Percentiles rank a stretch among this genome's conserved stretches.
Evolutionary conservation across 148 eudicot genomes (phyloP).

Genomic region (Vaccinium macrocarpon): DNA sequence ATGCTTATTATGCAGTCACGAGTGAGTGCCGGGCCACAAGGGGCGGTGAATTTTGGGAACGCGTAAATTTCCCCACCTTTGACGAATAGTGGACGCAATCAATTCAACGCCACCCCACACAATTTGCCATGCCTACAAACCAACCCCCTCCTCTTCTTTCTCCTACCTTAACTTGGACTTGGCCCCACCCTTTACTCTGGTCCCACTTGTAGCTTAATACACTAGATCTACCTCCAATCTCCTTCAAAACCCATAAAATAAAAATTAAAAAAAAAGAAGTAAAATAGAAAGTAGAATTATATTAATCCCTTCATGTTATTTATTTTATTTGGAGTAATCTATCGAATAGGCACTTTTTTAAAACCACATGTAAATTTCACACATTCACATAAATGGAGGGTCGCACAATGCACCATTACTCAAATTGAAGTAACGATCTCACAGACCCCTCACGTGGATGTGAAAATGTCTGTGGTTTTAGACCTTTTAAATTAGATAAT

Average conservation of each 20-base stretch:
- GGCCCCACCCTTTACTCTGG: background rate
- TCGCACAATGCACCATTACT: background rate
- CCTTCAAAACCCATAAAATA: background rate
- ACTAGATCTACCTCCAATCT: background rate
- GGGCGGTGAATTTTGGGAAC: slow-evolving; percentile 29
- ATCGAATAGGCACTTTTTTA: too few relatives aligned
- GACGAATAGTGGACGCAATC: slow-evolving; percentile 18
- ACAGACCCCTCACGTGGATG: too few relatives aligned
- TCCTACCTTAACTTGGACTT: background rate
- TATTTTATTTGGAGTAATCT: too few relatives aligned
- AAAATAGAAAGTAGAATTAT: background rate
- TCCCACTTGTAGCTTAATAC: background rate
- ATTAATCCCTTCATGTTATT: background rate
- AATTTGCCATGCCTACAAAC: background rate
- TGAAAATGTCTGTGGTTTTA: background rate
- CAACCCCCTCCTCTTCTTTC: background rate
- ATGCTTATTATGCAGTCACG: background rate
- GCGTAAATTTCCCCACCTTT: slow-evolving; percentile 16
- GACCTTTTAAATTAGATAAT: background rate
- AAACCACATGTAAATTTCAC: too few relatives aligned
- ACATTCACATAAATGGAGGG: background rate
- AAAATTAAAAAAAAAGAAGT: background rate
- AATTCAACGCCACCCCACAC: background rate
- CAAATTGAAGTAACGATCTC: too few relatives aligned
- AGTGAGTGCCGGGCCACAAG: slow-evolving; percentile 22